Evolutionary conservation across 345 rosid species (phyloP).

Genomic region (Pelargonium nanum): DNA sequence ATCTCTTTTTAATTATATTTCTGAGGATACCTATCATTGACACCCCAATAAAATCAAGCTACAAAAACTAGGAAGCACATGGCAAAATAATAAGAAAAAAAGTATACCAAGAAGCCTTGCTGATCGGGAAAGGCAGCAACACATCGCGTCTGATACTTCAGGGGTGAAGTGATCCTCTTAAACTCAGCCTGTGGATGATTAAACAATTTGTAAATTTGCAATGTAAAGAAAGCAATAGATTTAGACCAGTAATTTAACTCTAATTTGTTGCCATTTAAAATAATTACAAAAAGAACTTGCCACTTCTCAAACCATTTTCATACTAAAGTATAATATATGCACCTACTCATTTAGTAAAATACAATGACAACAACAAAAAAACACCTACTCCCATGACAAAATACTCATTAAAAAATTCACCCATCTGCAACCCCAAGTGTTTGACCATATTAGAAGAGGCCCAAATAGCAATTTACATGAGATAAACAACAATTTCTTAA

Average conservation of each 20-base stretch:
- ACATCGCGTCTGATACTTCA: conserved; percentile 95
- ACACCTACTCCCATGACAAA: too few species aligned
- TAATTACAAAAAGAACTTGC: too few species aligned
- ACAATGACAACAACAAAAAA: too few species aligned
- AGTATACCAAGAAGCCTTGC: conserved; percentile 87
- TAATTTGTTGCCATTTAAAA: too few species aligned
- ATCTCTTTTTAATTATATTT: too few species aligned
- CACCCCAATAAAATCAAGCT: background rate
- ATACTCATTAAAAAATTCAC: too few species aligned
- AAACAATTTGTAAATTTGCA: conserved; percentile 6
- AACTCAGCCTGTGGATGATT: conserved; percentile 49
- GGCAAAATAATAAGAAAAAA: background rate
- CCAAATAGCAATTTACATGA: too few species aligned
- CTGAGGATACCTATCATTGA: background rate
- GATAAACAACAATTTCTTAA: too few species aligned
- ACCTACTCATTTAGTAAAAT: background rate
- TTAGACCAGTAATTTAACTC: conserved; percentile 4
- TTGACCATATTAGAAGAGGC: too few species aligned
- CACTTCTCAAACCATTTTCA: background rate
- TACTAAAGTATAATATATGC: background rate
- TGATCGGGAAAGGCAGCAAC: conserved; percentile 98
- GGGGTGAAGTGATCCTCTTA: conserved; percentile 78
- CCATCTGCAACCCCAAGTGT: too few species aligned
- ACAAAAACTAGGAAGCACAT: background rate
- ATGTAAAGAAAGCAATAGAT: background rate